Evolutionary conservation across 495 filamentous ascomycete genomes (phyloP).

Genomic region (Podospora sp.): DNA sequence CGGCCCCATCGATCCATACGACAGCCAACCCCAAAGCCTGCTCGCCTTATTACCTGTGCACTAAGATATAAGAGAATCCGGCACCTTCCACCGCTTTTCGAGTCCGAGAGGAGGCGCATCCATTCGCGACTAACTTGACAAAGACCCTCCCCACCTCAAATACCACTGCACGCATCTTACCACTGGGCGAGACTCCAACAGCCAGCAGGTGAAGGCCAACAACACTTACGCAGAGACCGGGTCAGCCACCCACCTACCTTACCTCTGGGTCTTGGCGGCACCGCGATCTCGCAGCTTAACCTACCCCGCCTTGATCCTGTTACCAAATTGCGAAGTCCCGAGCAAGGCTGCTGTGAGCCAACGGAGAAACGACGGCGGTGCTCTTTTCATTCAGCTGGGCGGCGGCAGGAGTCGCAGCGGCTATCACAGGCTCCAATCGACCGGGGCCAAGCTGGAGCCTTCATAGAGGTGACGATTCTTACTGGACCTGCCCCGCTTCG

Average conservation of each 20-base stretch:
- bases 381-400: background rate
- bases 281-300: conserved; percentile 5
- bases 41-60: background rate
- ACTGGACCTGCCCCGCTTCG: background rate
- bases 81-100: background rate
- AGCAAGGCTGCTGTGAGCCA: background rate
- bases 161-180: background rate
- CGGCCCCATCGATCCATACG: background rate
- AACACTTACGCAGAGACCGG: background rate
- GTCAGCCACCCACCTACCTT: background rate
- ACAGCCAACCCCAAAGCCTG: background rate
- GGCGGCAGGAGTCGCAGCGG: background rate
- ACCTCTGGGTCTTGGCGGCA: background rate
- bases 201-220: background rate
- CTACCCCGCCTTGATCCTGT: background rate
- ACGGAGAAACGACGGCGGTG: background rate
- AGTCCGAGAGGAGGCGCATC: background rate
- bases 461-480: background rate
- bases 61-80: background rate
- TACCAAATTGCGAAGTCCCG: background rate
- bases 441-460: background rate
- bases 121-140: background rate
- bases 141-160: conserved; percentile 4
- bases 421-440: conserved; percentile 14
- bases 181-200: background rate